Percentiles rank a stretch among this genome's conserved stretches.
Conservation (phyloP, 257 asterid species). For the Leptodermis oblonga region DNA sequence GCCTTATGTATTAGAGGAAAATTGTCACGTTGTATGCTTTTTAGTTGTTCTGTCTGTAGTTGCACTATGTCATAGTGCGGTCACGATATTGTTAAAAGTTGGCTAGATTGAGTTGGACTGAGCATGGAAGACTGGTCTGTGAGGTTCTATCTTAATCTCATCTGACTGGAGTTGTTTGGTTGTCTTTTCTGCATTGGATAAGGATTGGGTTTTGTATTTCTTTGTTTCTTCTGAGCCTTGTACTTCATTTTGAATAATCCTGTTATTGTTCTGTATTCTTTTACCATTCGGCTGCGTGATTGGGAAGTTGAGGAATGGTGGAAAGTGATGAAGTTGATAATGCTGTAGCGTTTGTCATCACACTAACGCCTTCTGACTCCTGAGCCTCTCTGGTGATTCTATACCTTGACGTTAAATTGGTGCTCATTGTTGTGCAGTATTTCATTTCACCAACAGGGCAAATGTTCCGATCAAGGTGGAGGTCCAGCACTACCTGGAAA, state of each 20-base stretch:
- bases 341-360: background rate
- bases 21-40: background rate
- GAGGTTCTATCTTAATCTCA: background rate
- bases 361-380: background rate
- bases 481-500: constrained; percentile 32
- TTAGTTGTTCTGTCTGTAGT: background rate
- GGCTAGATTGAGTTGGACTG: background rate
- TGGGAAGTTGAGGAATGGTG: background rate
- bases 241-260: background rate
- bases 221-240: background rate
- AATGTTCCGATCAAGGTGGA: constrained; percentile 33
- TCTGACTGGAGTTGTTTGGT: background rate
- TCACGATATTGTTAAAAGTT: background rate
- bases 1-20: background rate
- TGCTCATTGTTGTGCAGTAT: constrained; percentile 26
- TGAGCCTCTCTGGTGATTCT: background rate
- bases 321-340: background rate
- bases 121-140: background rate
- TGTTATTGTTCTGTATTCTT: background rate
- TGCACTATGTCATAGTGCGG: background rate
- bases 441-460: constrained; percentile 27
- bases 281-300: background rate
- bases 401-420: background rate
- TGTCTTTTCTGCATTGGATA: background rate
- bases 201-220: background rate